Evolutionary conservation across 805 yeast genomes (phyloP).

Genomic region (Ogataea pignaliae): DNA sequence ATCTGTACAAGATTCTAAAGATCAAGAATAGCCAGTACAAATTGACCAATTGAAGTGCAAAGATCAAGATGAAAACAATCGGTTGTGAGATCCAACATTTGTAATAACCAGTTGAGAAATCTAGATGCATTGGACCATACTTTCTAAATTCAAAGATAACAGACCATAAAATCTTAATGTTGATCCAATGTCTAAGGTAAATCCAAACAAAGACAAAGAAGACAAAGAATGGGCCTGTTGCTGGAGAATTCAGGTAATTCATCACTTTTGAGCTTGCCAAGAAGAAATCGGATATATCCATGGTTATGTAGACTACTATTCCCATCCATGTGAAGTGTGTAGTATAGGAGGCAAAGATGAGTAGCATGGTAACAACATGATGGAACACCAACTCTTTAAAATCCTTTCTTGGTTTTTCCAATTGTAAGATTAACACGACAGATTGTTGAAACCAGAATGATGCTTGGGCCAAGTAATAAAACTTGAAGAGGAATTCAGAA

Average conservation of each 20-base stretch:
- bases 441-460: constrained; percentile 98
- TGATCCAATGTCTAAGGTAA: constrained; percentile 84
- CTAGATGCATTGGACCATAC: constrained; percentile 74
- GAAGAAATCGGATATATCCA: constrained; percentile 94
- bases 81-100: constrained; percentile 95
- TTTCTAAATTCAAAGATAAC: constrained; percentile 80
- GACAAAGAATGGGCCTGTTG: constrained; percentile 61
- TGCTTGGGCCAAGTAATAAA: constrained; percentile 87
- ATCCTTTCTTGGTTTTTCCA: constrained; percentile 95
- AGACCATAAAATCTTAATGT: constrained; percentile 76
- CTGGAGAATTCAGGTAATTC: constrained; percentile 70
- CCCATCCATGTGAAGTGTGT: constrained; percentile 98
- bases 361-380: constrained; percentile 84
- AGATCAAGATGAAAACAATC: constrained; percentile 73
- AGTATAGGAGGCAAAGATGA: constrained; percentile 82
- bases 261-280: constrained; percentile 80
- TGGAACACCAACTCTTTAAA: constrained; percentile 87
- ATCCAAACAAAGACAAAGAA: constrained; percentile 75
- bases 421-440: constrained; percentile 70
- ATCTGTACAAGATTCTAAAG: constrained; percentile 69
- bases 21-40: constrained; percentile 84
- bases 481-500: constrained; percentile 65
- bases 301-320: constrained; percentile 80
- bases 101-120: constrained; percentile 89
- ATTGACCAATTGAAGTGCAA: constrained; percentile 81